Conservation (phyloP, 2,329 filamentous ascomycete species). For the Dactylellina cionopaga region DNA sequence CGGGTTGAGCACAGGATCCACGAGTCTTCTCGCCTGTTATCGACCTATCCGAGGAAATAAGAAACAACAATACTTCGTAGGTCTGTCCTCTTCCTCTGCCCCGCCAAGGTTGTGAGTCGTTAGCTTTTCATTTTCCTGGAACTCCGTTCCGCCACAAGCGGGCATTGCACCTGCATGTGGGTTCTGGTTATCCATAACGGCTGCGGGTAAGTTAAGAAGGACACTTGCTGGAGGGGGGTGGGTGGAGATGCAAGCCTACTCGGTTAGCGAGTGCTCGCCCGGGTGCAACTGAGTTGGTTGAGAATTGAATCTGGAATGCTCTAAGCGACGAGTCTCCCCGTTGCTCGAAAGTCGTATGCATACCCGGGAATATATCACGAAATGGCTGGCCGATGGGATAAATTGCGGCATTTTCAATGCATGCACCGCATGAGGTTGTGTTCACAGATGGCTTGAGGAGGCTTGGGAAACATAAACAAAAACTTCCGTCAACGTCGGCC, state of each 20-base stretch:
- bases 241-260: constrained; percentile 39
- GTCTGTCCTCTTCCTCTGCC: background rate
- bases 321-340: constrained; percentile 39
- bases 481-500: constrained; percentile 47
- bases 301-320: constrained; percentile 46
- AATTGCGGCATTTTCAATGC: constrained; percentile 50
- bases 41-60: constrained; percentile 21
- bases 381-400: constrained; percentile 29
- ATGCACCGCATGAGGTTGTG: background rate
- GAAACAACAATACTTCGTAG: background rate
- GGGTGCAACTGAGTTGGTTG: constrained; percentile 44
- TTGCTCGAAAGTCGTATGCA: constrained; percentile 42
- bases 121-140: constrained; percentile 51
- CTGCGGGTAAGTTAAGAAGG: constrained; percentile 44
- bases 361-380: constrained; percentile 52
- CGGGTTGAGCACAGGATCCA: background rate
- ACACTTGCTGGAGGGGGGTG: constrained; percentile 3
- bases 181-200: constrained; percentile 51
- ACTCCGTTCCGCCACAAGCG: constrained; percentile 53
- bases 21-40: constrained; percentile 11
- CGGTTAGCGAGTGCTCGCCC: constrained; percentile 48
- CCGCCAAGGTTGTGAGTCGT: constrained; percentile 44
- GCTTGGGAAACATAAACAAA: constrained; percentile 22
- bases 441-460: constrained; percentile 15
- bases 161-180: constrained; percentile 51